Percentiles rank a stretch among this genome's conserved stretches.
Conservation (phyloP, 139 green algal species). For the Coccomyxa sp. region DNA sequence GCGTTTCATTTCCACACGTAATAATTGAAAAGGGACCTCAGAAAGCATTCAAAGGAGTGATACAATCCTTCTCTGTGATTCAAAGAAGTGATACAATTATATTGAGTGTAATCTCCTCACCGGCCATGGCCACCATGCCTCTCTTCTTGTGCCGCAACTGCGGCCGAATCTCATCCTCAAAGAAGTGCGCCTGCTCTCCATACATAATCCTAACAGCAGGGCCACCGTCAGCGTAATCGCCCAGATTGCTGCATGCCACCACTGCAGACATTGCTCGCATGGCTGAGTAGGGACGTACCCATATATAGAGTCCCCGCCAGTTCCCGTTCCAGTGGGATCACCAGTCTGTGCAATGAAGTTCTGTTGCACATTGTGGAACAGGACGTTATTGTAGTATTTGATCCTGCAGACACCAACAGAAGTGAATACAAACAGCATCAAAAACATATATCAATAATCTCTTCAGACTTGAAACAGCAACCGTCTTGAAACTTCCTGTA, state of each 20-base stretch:
- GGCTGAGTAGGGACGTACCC: constrained; percentile 9
- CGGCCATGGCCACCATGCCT: constrained; percentile 90
- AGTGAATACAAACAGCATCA: not conserved
- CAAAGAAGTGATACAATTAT: too few species aligned
- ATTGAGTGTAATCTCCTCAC: constrained; percentile 1
- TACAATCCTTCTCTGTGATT: too few species aligned
- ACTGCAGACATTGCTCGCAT: not conserved
- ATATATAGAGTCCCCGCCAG: constrained; percentile 85
- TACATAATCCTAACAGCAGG: constrained; percentile 62
- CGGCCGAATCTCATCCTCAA: constrained; percentile 89
- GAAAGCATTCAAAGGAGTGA: not conserved
- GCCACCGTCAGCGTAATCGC: not conserved
- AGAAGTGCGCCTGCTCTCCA: constrained; percentile 84
- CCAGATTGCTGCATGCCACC: not conserved
- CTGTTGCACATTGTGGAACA: constrained; percentile 86
- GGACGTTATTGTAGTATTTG: constrained; percentile 92
- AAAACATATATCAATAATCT: not conserved
- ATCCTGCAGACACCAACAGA: constrained; percentile 45
- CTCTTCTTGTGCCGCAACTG: constrained; percentile 75
- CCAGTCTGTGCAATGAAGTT: constrained; percentile 88
- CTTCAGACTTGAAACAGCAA: not conserved
- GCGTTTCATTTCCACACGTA: not conserved
- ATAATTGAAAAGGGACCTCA: not conserved
- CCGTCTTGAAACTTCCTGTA: too few species aligned
- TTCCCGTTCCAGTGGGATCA: constrained; percentile 83